These are phyloP conservation scores for Dichotomocladium elegans DNA, from an alignment of 371 early-diverging fungal genomes.

Conservation along the genomic window DNA sequence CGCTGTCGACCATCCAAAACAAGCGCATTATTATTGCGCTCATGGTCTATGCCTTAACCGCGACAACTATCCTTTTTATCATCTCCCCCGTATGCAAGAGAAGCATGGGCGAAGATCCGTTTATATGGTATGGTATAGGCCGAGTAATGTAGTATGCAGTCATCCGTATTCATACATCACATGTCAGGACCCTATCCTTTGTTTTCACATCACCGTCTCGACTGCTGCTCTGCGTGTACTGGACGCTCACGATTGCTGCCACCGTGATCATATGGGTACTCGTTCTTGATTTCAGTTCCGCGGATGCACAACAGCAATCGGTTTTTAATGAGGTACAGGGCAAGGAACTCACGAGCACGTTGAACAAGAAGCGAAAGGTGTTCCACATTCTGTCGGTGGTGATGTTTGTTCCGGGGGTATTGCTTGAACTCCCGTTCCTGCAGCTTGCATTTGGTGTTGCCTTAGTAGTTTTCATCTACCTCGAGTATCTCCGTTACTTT, in stretches of 20 bases:
- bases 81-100: conserved; percentile 48
- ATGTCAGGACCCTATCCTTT: conserved; percentile 49
- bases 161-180: no score
- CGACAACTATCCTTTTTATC: conserved; percentile 30
- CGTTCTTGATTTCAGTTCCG: conserved; percentile 39
- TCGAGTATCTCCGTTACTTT: conserved; percentile 80
- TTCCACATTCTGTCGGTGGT: conserved; percentile 82
- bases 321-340: conserved; percentile 7
- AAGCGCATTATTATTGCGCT: conserved; percentile 26
- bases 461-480: conserved; percentile 61
- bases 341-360: conserved; percentile 42
- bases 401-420: conserved; percentile 83
- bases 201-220: conserved; percentile 42
- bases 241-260: conserved; percentile 48
- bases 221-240: conserved; percentile 53
- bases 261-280: conserved; percentile 58
- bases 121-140: conserved; percentile 46
- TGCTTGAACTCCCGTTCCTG: conserved; percentile 71
- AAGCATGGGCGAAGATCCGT: conserved; percentile 50
- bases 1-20: conserved; percentile 6
- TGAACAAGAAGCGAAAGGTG: conserved; percentile 77
- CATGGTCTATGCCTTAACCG: conserved; percentile 37
- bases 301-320: conserved; percentile 5
- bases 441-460: conserved; percentile 83
- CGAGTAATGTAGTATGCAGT: no score